Conservation (phyloP, 1,284 basidiomycete genomes). For the Ganoderma sinense region DNA sequence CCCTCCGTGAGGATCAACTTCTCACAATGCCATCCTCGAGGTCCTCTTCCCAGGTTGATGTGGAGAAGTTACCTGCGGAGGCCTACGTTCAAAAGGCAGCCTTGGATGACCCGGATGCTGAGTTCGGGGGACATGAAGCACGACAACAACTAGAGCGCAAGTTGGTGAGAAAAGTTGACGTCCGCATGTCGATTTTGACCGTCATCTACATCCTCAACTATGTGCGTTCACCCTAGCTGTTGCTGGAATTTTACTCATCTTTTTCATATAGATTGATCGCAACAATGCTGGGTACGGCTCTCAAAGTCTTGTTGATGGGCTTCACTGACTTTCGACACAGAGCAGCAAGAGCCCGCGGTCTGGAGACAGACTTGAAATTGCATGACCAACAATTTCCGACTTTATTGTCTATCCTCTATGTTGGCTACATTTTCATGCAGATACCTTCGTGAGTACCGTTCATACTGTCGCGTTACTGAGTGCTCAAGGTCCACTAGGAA, state of each 20-base stretch:
- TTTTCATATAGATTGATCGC: slow-evolving; percentile 60
- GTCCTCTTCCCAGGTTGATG: slow-evolving; percentile 16
- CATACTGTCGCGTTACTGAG: background rate
- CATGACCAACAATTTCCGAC: slow-evolving; percentile 74
- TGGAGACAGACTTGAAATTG: slow-evolving; percentile 73
- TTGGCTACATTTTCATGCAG: slow-evolving; percentile 85
- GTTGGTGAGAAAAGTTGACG: slow-evolving; percentile 69
- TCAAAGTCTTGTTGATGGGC: background rate
- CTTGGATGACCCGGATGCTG: slow-evolving; percentile 37
- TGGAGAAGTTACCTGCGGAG: slow-evolving; percentile 21
- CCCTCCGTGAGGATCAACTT: background rate
- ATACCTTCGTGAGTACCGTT: slow-evolving; percentile 68
- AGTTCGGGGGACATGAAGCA: slow-evolving; percentile 51
- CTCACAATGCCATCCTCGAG: slow-evolving; percentile 22
- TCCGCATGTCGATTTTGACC: slow-evolving; percentile 69
- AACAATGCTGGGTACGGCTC: slow-evolving; percentile 66
- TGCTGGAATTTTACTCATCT: background rate
- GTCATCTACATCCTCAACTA: slow-evolving; percentile 77
- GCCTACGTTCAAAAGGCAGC: slow-evolving; percentile 19
- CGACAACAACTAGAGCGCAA: slow-evolving; percentile 54
- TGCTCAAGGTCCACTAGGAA: slow-evolving; percentile 52
- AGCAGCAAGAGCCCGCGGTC: slow-evolving; percentile 72
- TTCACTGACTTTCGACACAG: slow-evolving; percentile 40
- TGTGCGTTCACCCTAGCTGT: slow-evolving; percentile 43
- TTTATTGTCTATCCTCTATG: slow-evolving; percentile 76